A percentile compares a stretch with the other conserved stretches of the same genome.
phyloP scores from a whole-genome alignment of 2,329 filamentous ascomycete genomes.

The Mariannaea sp. region DNA sequence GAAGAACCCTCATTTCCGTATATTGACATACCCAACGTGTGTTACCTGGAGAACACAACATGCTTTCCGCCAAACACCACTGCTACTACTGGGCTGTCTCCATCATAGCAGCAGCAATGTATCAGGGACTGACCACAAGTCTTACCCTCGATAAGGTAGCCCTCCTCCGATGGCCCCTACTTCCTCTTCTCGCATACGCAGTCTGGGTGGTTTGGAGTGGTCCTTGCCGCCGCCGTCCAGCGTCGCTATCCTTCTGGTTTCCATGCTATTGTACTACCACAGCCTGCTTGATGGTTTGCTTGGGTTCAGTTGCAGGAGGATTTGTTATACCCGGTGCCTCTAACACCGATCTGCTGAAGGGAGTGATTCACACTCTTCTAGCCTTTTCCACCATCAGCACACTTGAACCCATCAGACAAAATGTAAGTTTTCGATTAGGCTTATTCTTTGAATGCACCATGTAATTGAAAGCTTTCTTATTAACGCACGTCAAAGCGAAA shows the following conservation, averaged over 20 bases:
- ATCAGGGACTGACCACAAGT: neutral
- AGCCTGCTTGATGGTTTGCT: slow-evolving; percentile 7
- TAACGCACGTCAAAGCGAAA: neutral
- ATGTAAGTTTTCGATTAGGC: neutral
- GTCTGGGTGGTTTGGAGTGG: neutral
- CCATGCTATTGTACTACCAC: neutral
- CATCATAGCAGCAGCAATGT: neutral
- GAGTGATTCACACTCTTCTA: neutral
- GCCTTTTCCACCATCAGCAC: slow-evolving; percentile 2
- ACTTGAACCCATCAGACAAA: slow-evolving; percentile 6
- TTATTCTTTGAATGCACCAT: no score
- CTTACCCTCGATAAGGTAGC: no score
- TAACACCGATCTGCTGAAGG: neutral
- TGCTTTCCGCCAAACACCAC: slow-evolving; percentile 7
- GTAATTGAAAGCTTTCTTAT: neutral
- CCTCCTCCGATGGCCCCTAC: neutral
- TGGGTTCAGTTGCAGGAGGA: slow-evolving; percentile 5
- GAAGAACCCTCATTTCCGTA: no score
- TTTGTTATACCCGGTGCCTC: slow-evolving; percentile 7
- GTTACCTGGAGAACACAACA: neutral
- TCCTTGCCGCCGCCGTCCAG: neutral
- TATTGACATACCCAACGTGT: no score
- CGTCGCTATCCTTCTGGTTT: neutral
- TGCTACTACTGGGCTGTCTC: slow-evolving; percentile 4
- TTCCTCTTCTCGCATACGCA: neutral